Conservation (phyloP, 164 flowering plant genomes). For the Buxus sempervirens region DNA sequence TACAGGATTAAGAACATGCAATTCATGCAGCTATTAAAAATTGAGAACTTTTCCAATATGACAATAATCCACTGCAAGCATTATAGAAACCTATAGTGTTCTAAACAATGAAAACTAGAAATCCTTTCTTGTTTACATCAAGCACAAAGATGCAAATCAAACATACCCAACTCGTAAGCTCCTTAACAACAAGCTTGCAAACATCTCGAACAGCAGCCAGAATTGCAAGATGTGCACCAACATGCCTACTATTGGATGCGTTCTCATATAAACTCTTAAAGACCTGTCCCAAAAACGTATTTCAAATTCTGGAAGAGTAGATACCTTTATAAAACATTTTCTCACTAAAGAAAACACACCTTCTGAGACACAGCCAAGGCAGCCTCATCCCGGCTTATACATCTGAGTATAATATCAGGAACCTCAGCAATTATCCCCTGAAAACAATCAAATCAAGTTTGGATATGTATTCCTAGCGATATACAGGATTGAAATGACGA, state of each 20-base stretch:
- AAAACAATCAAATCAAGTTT: constrained; percentile 1
- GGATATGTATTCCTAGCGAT: background rate
- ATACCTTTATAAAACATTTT: background rate
- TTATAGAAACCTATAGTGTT: background rate
- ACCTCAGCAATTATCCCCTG: constrained; percentile 79
- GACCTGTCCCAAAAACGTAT: constrained; percentile 43
- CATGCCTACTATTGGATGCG: constrained; percentile 57
- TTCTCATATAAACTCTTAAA: constrained; percentile 82
- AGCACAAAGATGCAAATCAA: background rate
- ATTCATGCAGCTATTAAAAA: no score
- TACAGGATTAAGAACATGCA: no score
- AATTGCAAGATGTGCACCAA: constrained; percentile 72
- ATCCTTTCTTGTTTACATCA: no score
- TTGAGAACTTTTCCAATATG: no score
- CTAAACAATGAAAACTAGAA: background rate
- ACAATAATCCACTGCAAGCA: no score
- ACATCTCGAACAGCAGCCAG: constrained; percentile 89
- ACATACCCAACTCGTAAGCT: constrained; percentile 94
- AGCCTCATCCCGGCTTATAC: constrained; percentile 91
- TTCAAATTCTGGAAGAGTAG: background rate
- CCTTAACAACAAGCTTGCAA: constrained; percentile 95
- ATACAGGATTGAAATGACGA: background rate
- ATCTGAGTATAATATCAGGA: constrained; percentile 81
- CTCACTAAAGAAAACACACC: constrained; percentile 34
- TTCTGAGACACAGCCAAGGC: constrained; percentile 93